Conservation (phyloP, 2,329 filamentous ascomycete species). For the Alternaria tenuissima region DNA sequence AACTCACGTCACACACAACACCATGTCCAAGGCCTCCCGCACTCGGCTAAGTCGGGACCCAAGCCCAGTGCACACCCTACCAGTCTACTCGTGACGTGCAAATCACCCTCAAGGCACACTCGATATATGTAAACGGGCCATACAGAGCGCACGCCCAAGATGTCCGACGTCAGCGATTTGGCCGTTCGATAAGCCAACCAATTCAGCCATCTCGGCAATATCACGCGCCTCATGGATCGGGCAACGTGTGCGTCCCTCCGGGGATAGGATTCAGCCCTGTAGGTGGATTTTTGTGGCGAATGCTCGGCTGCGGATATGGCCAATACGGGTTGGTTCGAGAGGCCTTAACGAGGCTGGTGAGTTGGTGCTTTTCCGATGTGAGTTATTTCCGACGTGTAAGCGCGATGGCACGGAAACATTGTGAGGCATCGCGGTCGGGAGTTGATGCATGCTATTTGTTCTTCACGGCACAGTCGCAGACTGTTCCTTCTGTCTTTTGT, state of each 20-base stretch:
- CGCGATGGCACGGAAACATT: slow-evolving; percentile 6
- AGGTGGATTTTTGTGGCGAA: slow-evolving; percentile 15
- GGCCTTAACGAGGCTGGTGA: slow-evolving; percentile 14
- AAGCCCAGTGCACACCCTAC: slow-evolving; percentile 11
- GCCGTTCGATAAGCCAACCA: slow-evolving; percentile 1
- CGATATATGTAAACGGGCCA: slow-evolving; percentile 15
- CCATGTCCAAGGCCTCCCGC: slow-evolving; percentile 27
- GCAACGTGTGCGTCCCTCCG: neutral
- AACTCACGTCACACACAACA: slow-evolving; percentile 17
- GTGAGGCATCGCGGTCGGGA: neutral
- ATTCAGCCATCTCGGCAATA: slow-evolving; percentile 11
- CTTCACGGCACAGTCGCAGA: neutral
- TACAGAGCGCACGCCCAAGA: slow-evolving; percentile 8
- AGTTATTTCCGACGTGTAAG: slow-evolving; percentile 15
- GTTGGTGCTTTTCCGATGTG: neutral
- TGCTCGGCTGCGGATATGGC: slow-evolving; percentile 14
- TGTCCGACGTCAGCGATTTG: slow-evolving; percentile 27
- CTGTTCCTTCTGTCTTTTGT: neutral
- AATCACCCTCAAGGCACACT: slow-evolving; percentile 26
- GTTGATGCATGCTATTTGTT: slow-evolving; percentile 16
- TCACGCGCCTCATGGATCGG: slow-evolving; percentile 19
- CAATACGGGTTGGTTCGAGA: neutral
- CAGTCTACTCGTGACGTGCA: slow-evolving; percentile 33
- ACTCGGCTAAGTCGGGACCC: slow-evolving; percentile 34
- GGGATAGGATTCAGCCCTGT: slow-evolving; percentile 14